A percentile compares a stretch with the other conserved stretches of the same genome.
phyloP scores from a whole-genome alignment of 768 basidiomycete species.

The Serendipita sp. region DNA sequence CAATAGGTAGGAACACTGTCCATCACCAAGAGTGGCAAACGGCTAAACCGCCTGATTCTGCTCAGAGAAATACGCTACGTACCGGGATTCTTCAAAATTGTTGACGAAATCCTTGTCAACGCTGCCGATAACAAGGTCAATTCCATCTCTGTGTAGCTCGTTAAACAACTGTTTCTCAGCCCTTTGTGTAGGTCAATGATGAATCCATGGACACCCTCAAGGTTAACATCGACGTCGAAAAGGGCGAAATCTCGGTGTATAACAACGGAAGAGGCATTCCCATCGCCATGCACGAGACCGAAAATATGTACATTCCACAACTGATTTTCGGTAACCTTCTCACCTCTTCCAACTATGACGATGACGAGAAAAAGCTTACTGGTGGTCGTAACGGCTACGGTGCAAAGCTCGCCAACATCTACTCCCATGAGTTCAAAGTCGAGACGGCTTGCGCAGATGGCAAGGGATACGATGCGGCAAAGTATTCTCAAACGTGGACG shows the following conservation, averaged over 20 bases:
- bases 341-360: slow-evolving; percentile 93
- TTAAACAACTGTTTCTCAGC: background rate
- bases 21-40: background rate
- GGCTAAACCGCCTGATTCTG: background rate
- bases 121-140: slow-evolving; percentile 96
- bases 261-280: slow-evolving; percentile 97
- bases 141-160: slow-evolving; percentile 2
- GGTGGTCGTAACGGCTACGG: slow-evolving; percentile 98
- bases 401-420: slow-evolving; percentile 96
- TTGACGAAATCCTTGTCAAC: slow-evolving; percentile 97
- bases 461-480: slow-evolving; percentile 31
- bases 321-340: slow-evolving; percentile 93
- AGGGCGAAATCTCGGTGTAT: slow-evolving; percentile 74
- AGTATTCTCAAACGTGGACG: slow-evolving; percentile 90
- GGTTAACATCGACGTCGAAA: slow-evolving; percentile 69
- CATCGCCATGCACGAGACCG: slow-evolving; percentile 83
- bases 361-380: slow-evolving; percentile 95
- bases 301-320: slow-evolving; percentile 92
- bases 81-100: slow-evolving; percentile 97
- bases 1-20: slow-evolving; percentile 42
- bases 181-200: slow-evolving; percentile 64
- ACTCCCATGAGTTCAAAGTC: slow-evolving; percentile 88
- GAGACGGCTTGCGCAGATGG: slow-evolving; percentile 87
- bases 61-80: slow-evolving; percentile 51
- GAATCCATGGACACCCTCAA: slow-evolving; percentile 80